A percentile compares a stretch with the other conserved stretches of the same genome.
Evolutionary conservation across 2,329 filamentous ascomycete species (phyloP).

Genomic region (Nemania serpens): DNA sequence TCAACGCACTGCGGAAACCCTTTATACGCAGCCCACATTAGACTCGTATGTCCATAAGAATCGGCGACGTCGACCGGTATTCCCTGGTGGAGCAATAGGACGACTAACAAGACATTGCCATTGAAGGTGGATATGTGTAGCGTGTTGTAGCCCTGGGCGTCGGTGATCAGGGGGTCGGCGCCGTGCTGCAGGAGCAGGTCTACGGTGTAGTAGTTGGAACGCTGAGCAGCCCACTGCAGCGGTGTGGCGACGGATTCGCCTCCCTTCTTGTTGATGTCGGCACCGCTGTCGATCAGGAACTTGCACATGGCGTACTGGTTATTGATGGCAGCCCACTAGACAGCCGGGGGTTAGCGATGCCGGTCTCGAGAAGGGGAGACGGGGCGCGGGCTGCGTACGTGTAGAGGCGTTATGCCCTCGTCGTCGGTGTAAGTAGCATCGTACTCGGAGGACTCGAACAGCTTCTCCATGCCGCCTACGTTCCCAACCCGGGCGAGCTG

Average conservation of each 20-base stretch:
- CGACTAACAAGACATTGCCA: conserved; percentile 88
- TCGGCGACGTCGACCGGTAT: conserved; percentile 93
- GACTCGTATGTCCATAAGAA: conserved; percentile 84
- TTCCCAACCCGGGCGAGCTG: conserved; percentile 90
- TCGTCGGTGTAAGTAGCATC: conserved; percentile 84
- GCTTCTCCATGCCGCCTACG: conserved; percentile 80
- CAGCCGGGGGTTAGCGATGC: conserved; percentile 26
- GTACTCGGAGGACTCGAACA: conserved; percentile 82
- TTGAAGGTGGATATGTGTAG: conserved; percentile 97
- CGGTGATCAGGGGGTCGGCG: conserved; percentile 88
- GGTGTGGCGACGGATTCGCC: conserved; percentile 94
- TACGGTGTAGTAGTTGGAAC: conserved; percentile 95
- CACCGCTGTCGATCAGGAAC: conserved; percentile 82
- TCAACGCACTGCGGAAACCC: conserved; percentile 92
- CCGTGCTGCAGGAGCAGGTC: conserved; percentile 89
- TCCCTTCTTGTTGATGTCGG: conserved; percentile 92
- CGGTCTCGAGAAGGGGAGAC: background rate
- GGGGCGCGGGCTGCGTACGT: conserved; percentile 60
- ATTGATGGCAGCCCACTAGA: conserved; percentile 97
- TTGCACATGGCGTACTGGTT: conserved; percentile 98
- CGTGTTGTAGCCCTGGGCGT: conserved; percentile 97
- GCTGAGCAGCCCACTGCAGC: conserved; percentile 94
- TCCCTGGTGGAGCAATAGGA: conserved; percentile 90
- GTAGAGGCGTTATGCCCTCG: conserved; percentile 92
- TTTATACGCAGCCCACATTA: conserved; percentile 99